These are phyloP conservation scores for Aspergillus ellipticus DNA, from an alignment of 495 filamentous ascomycete genomes.

Conservation along the genomic window DNA sequence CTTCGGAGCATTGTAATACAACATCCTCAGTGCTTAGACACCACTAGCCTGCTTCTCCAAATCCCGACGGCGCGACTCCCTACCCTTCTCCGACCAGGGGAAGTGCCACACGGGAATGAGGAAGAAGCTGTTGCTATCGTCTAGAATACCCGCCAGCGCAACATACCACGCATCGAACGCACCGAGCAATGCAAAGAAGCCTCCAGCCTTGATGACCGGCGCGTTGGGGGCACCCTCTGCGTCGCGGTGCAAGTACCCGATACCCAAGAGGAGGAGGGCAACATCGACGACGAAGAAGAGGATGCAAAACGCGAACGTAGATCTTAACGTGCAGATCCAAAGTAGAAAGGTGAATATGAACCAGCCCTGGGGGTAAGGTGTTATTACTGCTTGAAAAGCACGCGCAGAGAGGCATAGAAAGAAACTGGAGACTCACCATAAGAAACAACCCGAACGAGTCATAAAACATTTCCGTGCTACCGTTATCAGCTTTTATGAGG, in stretches of 20 bases:
- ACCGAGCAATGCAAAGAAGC: constrained; percentile 73
- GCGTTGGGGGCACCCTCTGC: constrained; percentile 38
- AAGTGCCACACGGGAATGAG: constrained; percentile 85
- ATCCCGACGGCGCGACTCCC: constrained; percentile 32
- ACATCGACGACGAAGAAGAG: constrained; percentile 86
- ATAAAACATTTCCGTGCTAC: constrained; percentile 44
- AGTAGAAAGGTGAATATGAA: constrained; percentile 86
- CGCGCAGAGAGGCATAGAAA: neutral
- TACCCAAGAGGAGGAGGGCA: constrained; percentile 73
- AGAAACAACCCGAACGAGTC: constrained; percentile 75
- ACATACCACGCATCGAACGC: constrained; percentile 91
- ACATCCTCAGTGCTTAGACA: too few species aligned
- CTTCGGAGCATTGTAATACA: too few species aligned
- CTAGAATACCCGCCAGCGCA: constrained; percentile 82
- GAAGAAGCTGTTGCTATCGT: constrained; percentile 79
- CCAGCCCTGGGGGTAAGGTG: constrained; percentile 56
- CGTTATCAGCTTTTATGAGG: constrained; percentile 41
- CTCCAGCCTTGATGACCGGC: constrained; percentile 64
- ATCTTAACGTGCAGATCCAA: constrained; percentile 77
- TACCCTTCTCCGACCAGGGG: constrained; percentile 84
- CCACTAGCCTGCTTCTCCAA: neutral
- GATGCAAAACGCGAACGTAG: constrained; percentile 85
- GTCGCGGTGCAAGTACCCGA: constrained; percentile 55
- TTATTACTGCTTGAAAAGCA: neutral
- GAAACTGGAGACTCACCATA: constrained; percentile 44